Conservation (phyloP, 495 filamentous ascomycete genomes). For the Penicillium bovifimosum region DNA sequence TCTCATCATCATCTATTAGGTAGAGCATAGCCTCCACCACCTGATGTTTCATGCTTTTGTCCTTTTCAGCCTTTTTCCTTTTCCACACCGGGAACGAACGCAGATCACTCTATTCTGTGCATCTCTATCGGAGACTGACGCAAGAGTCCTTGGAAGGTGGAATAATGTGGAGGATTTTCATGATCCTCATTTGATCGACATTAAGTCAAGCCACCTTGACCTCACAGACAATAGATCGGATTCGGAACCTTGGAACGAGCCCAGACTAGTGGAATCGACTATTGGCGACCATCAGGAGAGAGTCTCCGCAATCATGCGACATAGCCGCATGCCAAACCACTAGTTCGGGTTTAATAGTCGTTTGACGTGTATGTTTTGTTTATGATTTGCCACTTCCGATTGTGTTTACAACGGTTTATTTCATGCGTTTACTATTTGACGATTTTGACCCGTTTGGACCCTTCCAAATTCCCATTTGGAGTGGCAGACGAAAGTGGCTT, state of each 20-base stretch:
- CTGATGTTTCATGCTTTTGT: too few species aligned
- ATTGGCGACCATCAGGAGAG: slow-evolving; percentile 20
- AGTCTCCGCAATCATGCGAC: slow-evolving; percentile 11
- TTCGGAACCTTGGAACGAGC: slow-evolving; percentile 11
- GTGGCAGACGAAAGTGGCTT: neutral
- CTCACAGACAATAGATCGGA: neutral
- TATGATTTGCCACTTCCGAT: neutral
- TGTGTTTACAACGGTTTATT: neutral
- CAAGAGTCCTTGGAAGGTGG: neutral
- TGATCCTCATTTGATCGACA: neutral
- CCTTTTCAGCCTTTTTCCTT: too few species aligned
- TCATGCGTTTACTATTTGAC: too few species aligned
- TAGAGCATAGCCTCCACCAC: too few species aligned
- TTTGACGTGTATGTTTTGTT: neutral
- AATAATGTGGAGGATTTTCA: slow-evolving; percentile 3
- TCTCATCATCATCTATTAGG: too few species aligned
- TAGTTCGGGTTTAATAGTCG: slow-evolving; percentile 22
- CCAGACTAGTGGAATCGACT: slow-evolving; percentile 19
- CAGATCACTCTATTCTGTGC: neutral
- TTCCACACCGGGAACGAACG: too few species aligned
- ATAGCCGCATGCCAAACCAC: slow-evolving; percentile 20
- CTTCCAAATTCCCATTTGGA: neutral
- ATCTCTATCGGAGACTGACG: neutral
- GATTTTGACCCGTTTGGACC: too few species aligned
- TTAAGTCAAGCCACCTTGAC: neutral